Percentiles rank a stretch among this genome's conserved stretches.
phyloP scores from a whole-genome alignment of 2,329 filamentous ascomycete species.

The Trichoderma cornu-damae region DNA sequence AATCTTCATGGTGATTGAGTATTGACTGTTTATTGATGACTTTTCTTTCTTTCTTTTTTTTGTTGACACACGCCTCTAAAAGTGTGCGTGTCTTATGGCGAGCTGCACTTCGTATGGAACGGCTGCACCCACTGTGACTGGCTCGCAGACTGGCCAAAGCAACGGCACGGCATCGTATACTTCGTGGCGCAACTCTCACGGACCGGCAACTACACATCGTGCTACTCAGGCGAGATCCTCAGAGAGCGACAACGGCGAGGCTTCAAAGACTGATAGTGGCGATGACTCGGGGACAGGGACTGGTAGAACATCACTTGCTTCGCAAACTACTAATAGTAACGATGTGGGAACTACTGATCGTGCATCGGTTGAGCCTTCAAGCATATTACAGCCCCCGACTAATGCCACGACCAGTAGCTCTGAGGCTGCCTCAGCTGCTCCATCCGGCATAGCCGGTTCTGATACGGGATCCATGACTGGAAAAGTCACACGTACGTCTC shows the following conservation, averaged over 20 bases:
- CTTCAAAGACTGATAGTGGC: background rate
- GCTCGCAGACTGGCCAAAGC: background rate
- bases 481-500: background rate
- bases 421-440: background rate
- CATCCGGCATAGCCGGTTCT: background rate
- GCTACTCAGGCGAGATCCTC: slow-evolving; percentile 4
- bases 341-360: background rate
- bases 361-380: background rate
- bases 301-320: background rate
- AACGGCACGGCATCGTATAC: slow-evolving; percentile 4
- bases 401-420: background rate
- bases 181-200: background rate
- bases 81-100: slow-evolving; percentile 28
- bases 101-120: slow-evolving; percentile 19
- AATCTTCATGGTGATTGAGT: background rate
- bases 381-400: background rate
- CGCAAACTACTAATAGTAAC: background rate
- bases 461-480: slow-evolving; percentile 16
- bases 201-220: background rate
- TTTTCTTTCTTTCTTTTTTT: too few relatives aligned
- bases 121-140: background rate
- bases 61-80: background rate
- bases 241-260: background rate
- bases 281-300: background rate
- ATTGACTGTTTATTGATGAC: too few relatives aligned